phyloP scores from a whole-genome alignment of 208 protist species.

The Trypanosoma cruzi region DNA sequence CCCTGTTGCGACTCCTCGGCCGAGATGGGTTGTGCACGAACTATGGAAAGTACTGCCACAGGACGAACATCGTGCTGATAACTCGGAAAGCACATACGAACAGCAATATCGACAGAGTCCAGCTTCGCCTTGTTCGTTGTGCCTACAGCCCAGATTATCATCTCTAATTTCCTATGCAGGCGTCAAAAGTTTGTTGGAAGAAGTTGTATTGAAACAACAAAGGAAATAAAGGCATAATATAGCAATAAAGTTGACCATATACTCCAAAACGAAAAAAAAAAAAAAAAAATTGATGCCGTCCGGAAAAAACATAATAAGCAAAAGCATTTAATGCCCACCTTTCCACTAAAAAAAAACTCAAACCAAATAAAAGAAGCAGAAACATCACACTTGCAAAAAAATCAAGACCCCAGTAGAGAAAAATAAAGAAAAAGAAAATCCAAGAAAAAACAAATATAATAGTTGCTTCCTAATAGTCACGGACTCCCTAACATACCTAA shows the following conservation, averaged over 20 bases:
- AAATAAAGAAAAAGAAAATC: neutral
- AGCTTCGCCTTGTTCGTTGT: slow-evolving; percentile 83
- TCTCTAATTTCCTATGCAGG: slow-evolving; percentile 3
- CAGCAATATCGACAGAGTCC: slow-evolving; percentile 39
- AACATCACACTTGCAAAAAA: slow-evolving; percentile 1
- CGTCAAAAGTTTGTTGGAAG: neutral
- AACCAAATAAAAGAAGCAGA: neutral
- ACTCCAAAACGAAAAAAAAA: neutral
- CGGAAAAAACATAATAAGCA: neutral
- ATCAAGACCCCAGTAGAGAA: neutral
- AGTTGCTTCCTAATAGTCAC: neutral
- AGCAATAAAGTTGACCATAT: neutral
- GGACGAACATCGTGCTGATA: slow-evolving; percentile 44
- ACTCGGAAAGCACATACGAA: slow-evolving; percentile 63
- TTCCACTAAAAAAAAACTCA: neutral
- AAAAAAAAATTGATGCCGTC: neutral
- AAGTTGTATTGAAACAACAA: neutral
- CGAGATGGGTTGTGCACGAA: slow-evolving; percentile 73
- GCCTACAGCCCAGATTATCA: slow-evolving; percentile 67
- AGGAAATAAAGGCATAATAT: neutral
- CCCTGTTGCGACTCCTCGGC: slow-evolving; percentile 71
- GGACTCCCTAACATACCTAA: neutral
- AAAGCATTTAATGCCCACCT: neutral
- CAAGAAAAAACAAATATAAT: neutral
- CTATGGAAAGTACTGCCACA: slow-evolving; percentile 47